Conservation (phyloP, 768 basidiomycete genomes). For the Tricholomella constricta region DNA sequence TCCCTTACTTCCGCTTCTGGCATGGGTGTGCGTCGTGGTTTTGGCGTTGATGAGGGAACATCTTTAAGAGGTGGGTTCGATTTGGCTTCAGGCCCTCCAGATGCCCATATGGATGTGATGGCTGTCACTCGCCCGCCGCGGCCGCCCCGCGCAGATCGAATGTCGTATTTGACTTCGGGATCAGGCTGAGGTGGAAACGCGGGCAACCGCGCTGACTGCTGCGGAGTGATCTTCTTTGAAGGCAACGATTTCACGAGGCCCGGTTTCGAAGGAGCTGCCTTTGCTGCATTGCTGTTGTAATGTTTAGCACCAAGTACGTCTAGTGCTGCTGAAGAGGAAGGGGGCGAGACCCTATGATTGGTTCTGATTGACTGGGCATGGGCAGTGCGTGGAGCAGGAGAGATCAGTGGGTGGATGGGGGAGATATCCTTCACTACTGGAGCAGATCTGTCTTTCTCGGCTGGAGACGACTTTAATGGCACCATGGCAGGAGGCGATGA, state of each 20-base stretch:
- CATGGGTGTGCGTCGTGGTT: neutral
- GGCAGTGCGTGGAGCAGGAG: constrained; percentile 22
- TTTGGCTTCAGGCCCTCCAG: constrained; percentile 35
- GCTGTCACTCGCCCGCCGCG: constrained; percentile 73
- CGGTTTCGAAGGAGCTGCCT: constrained; percentile 10
- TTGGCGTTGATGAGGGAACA: constrained; percentile 1
- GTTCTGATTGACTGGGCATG: constrained; percentile 38
- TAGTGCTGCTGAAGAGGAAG: constrained; percentile 18
- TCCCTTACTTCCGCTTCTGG: neutral
- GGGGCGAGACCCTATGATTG: constrained; percentile 39
- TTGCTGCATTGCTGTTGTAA: constrained; percentile 21
- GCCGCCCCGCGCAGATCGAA: constrained; percentile 78
- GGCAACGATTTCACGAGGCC: constrained; percentile 7
- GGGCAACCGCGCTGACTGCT: constrained; percentile 31
- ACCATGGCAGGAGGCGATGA: constrained; percentile 1
- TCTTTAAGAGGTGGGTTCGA: neutral
- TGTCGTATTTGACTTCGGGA: constrained; percentile 65
- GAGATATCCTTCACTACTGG: constrained; percentile 8
- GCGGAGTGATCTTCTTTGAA: constrained; percentile 13
- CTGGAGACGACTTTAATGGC: neutral
- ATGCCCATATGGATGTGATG: constrained; percentile 74
- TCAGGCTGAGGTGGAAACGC: constrained; percentile 38
- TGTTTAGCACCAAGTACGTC: constrained; percentile 15
- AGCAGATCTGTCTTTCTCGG: neutral
- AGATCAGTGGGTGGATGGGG: constrained; percentile 24